These are phyloP conservation scores for Porcisia hertigi DNA, from an alignment of 208 protist genomes.

Conservation along the genomic window DNA sequence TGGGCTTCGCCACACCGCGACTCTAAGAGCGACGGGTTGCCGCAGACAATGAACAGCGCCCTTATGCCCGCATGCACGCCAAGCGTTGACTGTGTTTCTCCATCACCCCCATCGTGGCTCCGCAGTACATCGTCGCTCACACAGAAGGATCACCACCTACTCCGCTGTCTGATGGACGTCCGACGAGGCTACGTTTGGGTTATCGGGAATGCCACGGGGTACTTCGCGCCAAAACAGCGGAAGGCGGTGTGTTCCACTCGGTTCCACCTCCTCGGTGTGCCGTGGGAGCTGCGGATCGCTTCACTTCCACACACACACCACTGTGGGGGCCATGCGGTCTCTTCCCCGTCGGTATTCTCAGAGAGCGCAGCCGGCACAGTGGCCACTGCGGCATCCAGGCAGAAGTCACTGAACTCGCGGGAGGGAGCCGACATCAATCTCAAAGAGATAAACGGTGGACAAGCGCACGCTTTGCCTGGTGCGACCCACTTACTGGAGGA, in stretches of 20 bases:
- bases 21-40: slow-evolving; percentile 1
- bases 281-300: slow-evolving; percentile 73
- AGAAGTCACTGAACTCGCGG: not conserved
- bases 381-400: slow-evolving; percentile 1
- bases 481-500: slow-evolving; percentile 4
- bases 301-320: slow-evolving; percentile 20
- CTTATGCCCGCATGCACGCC: not conserved
- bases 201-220: slow-evolving; percentile 46
- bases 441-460: not conserved
- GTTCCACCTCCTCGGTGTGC: slow-evolving; percentile 52
- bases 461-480: slow-evolving; percentile 8
- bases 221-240: slow-evolving; percentile 59
- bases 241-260: slow-evolving; percentile 60
- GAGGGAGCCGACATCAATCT: not conserved
- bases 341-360: slow-evolving; percentile 1
- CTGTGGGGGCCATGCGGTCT: not conserved
- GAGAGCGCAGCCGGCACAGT: slow-evolving; percentile 12
- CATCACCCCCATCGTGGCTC: not conserved
- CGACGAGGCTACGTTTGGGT: slow-evolving; percentile 72
- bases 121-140: not conserved
- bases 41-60: not conserved
- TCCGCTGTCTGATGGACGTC: slow-evolving; percentile 57
- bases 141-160: slow-evolving; percentile 23
- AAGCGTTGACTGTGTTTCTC: slow-evolving; percentile 1
- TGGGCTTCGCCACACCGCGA: not conserved